Conservation (phyloP, 257 asterid species). For the Coffea eugenioides region DNA sequence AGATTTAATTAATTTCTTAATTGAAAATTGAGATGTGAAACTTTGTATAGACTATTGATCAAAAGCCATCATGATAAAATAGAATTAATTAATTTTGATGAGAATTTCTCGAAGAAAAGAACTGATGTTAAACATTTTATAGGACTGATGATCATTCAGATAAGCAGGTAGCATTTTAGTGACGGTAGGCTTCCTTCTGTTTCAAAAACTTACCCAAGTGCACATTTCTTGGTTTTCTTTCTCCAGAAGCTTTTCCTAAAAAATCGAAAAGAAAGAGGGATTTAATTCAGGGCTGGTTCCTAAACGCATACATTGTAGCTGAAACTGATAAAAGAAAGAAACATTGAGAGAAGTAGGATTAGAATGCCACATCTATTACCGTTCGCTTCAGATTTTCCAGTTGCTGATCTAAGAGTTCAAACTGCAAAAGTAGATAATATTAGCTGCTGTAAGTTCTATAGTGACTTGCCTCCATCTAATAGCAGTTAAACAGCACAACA, state of each 20-base stretch:
- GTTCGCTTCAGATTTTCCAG: conserved; percentile 72
- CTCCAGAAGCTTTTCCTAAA: conserved; percentile 62
- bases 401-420: conserved; percentile 70
- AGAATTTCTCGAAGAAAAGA: background rate
- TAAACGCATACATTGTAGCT: background rate
- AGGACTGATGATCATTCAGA: too few species aligned
- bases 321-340: background rate
- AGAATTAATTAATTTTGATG: background rate
- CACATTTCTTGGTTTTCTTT: conserved; percentile 79
- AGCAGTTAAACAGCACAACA: background rate
- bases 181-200: background rate
- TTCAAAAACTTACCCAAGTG: conserved; percentile 51
- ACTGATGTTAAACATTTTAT: too few species aligned
- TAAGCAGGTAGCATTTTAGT: background rate
- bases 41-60: background rate
- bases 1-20: too few species aligned
- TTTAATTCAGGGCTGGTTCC: background rate
- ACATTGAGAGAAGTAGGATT: background rate
- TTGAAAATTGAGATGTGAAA: background rate
- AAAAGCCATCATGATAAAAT: too few species aligned
- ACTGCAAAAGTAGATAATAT: conserved; percentile 35
- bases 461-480: background rate
- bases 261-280: background rate
- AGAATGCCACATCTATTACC: conserved; percentile 31
- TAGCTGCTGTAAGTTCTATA: background rate